Evolutionary conservation across 2,329 filamentous ascomycete genomes (phyloP).

Genomic region (Monascus ruber): DNA sequence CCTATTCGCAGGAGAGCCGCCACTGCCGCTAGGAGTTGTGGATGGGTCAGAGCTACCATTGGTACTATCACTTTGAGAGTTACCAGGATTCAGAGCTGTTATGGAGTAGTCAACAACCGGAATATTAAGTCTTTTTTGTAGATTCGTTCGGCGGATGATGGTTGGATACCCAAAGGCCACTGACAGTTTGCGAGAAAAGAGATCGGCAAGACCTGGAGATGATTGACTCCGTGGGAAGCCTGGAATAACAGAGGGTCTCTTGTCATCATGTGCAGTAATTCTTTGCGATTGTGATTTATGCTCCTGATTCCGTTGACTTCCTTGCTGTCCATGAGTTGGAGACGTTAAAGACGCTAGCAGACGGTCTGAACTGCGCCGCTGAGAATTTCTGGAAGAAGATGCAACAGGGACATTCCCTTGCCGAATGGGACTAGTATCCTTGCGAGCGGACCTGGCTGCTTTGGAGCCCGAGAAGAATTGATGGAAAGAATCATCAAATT

Average conservation of each 20-base stretch:
- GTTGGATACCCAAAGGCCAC: constrained; percentile 29
- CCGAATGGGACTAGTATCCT: background rate
- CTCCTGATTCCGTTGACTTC: background rate
- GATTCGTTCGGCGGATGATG: constrained; percentile 27
- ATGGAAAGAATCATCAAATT: background rate
- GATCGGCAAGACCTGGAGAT: constrained; percentile 18
- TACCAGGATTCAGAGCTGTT: constrained; percentile 2
- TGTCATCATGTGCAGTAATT: background rate
- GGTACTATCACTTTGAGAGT: constrained; percentile 16
- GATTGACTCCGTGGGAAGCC: constrained; percentile 10
- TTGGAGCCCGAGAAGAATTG: background rate
- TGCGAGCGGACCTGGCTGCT: background rate
- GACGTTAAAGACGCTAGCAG: background rate
- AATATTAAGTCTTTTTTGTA: constrained; percentile 23
- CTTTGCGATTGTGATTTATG: background rate
- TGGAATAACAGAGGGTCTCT: background rate
- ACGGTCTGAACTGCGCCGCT: background rate
- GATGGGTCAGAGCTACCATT: constrained; percentile 25
- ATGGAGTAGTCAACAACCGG: constrained; percentile 10
- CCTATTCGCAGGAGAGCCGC: constrained; percentile 17
- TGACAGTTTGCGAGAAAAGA: constrained; percentile 27
- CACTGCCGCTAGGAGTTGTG: constrained; percentile 14
- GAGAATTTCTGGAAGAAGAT: background rate
- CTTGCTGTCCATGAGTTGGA: background rate
- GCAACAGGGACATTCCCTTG: background rate